Evolutionary conservation across 345 rosid species (phyloP).

Genomic region (Moricandia arvensis): DNA sequence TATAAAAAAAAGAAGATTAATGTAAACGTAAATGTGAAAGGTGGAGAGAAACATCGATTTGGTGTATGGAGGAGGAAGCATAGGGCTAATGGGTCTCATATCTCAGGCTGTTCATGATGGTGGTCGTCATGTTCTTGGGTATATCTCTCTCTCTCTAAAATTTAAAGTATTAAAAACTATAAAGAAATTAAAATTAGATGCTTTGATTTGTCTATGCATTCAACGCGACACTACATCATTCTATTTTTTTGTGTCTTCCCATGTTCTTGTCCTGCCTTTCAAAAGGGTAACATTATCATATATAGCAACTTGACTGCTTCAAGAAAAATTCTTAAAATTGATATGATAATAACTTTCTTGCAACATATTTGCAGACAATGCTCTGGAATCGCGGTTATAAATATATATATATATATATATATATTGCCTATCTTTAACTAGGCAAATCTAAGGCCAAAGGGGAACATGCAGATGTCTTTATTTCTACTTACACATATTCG

Average conservation of each 20-base stretch:
- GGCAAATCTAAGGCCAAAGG: background rate
- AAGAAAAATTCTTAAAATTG: background rate
- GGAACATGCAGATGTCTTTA: background rate
- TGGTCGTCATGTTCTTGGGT: constrained; percentile 45
- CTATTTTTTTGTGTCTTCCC: constrained; percentile 23
- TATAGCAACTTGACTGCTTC: constrained; percentile 16
- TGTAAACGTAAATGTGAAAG: constrained; percentile 16
- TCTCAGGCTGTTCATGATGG: constrained; percentile 41
- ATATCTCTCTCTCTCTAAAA: background rate
- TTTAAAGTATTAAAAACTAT: background rate
- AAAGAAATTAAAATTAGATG: constrained; percentile 1
- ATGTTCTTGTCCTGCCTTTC: constrained; percentile 30
- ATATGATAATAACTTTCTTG: background rate
- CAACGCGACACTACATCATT: constrained; percentile 28
- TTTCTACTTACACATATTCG: background rate
- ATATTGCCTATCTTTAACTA: background rate
- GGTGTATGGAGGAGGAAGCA: constrained; percentile 44
- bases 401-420: no score
- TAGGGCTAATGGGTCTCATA: constrained; percentile 41
- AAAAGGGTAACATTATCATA: constrained; percentile 33
- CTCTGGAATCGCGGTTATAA: constrained; percentile 9
- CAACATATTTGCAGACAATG: background rate
- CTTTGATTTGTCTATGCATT: background rate
- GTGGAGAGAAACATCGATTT: constrained; percentile 38
- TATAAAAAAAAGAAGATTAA: constrained; percentile 30